A percentile compares a stretch with the other conserved stretches of the same genome.
Evolutionary conservation across 371 early-diverging fungal species (phyloP).

Genomic region (Dinochytrium kinnereticum): DNA sequence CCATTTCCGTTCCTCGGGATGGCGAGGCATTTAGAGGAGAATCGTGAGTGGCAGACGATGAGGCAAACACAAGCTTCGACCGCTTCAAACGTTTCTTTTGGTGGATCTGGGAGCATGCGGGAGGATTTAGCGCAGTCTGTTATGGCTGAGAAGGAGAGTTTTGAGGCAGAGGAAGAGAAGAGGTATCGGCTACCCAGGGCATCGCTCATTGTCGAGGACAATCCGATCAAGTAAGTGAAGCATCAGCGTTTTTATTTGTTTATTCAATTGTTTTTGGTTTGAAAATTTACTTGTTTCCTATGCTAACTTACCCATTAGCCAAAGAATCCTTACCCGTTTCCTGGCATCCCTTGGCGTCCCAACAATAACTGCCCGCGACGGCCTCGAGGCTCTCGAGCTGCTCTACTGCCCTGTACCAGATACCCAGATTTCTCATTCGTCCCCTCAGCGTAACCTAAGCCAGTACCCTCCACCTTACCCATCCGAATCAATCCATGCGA

Average conservation of each 20-base stretch:
- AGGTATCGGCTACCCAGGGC: background rate
- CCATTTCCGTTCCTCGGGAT: no score
- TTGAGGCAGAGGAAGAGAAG: background rate
- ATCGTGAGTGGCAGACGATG: no score
- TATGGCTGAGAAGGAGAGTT: conserved; percentile 7
- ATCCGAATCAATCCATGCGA: no score
- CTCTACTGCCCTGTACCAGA: background rate
- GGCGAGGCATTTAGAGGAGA: no score
- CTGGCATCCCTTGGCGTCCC: background rate
- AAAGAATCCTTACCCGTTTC: background rate
- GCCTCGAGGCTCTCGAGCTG: conserved; percentile 20
- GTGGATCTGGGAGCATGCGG: no score
- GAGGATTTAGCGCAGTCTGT: no score
- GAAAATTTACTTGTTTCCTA: no score
- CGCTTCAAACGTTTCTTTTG: no score
- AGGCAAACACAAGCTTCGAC: no score
- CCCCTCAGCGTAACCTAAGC: background rate
- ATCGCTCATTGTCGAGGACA: conserved; percentile 14
- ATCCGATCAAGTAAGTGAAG: conserved; percentile 16
- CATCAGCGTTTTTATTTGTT: no score
- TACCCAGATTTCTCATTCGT: background rate
- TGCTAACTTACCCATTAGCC: background rate
- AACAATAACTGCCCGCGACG: conserved; percentile 2
- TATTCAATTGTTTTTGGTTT: no score
- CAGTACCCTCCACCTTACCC: background rate